phyloP scores from a whole-genome alignment of 371 early-diverging fungal species.

The Mortierella sp. region DNA sequence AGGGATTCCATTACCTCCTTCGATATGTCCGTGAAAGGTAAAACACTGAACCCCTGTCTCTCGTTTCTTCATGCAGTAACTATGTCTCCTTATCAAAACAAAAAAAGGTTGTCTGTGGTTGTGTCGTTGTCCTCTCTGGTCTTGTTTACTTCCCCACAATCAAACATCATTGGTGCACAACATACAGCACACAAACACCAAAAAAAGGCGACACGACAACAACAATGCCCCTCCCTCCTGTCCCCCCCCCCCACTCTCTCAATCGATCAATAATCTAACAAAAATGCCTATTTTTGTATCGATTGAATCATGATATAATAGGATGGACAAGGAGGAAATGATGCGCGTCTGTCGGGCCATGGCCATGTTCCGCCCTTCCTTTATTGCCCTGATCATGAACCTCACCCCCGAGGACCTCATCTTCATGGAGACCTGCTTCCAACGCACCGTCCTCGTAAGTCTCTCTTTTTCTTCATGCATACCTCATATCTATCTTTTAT shows the following conservation, averaged over 20 bases:
- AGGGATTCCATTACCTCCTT: slow-evolving; percentile 90
- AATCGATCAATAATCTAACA: neutral
- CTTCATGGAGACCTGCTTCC: slow-evolving; percentile 95
- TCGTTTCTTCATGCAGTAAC: neutral
- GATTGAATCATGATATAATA: slow-evolving; percentile 41
- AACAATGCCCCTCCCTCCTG: neutral
- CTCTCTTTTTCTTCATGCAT: neutral
- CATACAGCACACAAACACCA: too few species aligned
- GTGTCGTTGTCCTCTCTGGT: neutral
- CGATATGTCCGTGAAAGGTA: slow-evolving; percentile 83
- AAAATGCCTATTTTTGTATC: neutral
- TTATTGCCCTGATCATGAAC: slow-evolving; percentile 91
- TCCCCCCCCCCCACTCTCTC: neutral
- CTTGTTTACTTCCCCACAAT: slow-evolving; percentile 17
- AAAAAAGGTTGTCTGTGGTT: neutral
- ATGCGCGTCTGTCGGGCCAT: slow-evolving; percentile 90
- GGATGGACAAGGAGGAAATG: slow-evolving; percentile 88
- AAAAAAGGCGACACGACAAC: neutral
- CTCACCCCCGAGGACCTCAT: slow-evolving; percentile 91
- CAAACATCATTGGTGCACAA: neutral
- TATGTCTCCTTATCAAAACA: neutral
- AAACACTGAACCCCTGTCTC: slow-evolving; percentile 1
- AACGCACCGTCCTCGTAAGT: slow-evolving; percentile 82
- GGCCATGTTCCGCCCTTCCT: slow-evolving; percentile 90
- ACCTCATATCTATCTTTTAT: neutral